phyloP scores from a whole-genome alignment of 176 grass and related monocot species.

The Alopecurus myosuroides region DNA sequence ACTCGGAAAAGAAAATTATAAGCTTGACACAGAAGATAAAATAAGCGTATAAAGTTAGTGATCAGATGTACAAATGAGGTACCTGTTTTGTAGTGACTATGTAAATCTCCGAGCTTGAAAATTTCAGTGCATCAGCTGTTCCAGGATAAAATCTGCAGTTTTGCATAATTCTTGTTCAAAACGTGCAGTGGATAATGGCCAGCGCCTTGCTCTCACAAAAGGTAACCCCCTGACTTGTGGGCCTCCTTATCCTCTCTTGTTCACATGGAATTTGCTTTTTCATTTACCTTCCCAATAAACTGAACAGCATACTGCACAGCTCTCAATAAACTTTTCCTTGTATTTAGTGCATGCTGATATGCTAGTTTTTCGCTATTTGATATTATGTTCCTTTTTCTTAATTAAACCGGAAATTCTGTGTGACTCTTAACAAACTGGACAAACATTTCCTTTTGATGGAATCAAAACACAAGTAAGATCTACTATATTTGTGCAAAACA shows the following conservation, averaged over 20 bases:
- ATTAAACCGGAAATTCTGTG: not conserved
- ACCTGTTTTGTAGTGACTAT: slow-evolving; percentile 99
- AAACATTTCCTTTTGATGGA: not conserved
- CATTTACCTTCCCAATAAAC: not conserved
- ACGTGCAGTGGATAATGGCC: not conserved
- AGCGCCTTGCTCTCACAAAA: not conserved
- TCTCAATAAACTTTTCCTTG: not conserved
- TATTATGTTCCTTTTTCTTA: not conserved
- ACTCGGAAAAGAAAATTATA: not conserved
- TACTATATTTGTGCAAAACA: not conserved
- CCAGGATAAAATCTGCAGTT: slow-evolving; percentile 85
- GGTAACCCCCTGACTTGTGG: not conserved
- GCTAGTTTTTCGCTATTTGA: not conserved
- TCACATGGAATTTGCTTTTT: not conserved
- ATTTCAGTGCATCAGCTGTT: slow-evolving; percentile 86
- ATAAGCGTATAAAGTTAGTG: not conserved
- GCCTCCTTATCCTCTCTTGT: not conserved
- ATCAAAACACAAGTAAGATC: not conserved
- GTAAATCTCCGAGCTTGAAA: slow-evolving; percentile 87
- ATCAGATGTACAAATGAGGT: not conserved
- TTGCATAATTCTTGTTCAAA: not conserved
- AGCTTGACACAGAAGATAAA: not conserved
- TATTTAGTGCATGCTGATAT: not conserved
- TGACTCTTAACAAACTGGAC: not conserved
- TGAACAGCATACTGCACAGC: not conserved